Evolutionary conservation across 1,139 yeast genomes (phyloP), one percentile per base, ranked within the genome.

Genomic region (Pichia sp.): DNA sequence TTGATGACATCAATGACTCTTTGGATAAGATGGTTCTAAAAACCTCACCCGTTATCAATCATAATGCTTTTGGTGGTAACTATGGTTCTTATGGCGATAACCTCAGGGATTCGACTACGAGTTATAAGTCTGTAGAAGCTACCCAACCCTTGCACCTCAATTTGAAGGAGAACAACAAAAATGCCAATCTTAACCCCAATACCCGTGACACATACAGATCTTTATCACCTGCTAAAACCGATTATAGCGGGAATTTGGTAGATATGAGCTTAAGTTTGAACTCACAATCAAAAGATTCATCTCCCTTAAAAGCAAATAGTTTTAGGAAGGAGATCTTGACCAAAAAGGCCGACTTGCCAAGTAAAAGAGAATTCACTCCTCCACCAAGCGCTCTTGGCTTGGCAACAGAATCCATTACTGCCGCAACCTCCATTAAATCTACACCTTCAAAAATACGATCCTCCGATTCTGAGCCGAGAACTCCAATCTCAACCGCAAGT

Each of bases 401-500:
- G 20, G 8, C 31, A 20, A 12, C 36, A 8, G 47, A 33, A 2
- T 41, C 51, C 1, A 4, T 20, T 9, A 40, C 51, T 17, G 46
- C 46, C 9, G 20, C 40, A 7, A 48, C 51, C 7, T 31, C 47
- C 4, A 14, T 49, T 2, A 49, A 42, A 33, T 52, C 55, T 8
- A 34, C 51, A 16, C 51, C 58, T 17, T 34, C 50, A 3, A 51
- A 49, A 30, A 31, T 20, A n/a, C 30, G 45, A 27, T 31, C 45
- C 9, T 20, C n/a, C 16, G 46, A 50, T 27, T 27, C 33, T 6
- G 55, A 54, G 3, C 55, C 60, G n/a, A 42, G 50, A n/a, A 53
- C 59, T 5, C 57, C 61, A 6, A 40, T 52, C n/a, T 57, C 62
- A 6, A 40, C 50, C 4, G 33, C 42, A 6, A 40, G 51, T 17